A percentile compares a stretch with the other conserved stretches of the same genome.
Conservation (phyloP, 805 yeast species). For the Starmerella bombicola region DNA sequence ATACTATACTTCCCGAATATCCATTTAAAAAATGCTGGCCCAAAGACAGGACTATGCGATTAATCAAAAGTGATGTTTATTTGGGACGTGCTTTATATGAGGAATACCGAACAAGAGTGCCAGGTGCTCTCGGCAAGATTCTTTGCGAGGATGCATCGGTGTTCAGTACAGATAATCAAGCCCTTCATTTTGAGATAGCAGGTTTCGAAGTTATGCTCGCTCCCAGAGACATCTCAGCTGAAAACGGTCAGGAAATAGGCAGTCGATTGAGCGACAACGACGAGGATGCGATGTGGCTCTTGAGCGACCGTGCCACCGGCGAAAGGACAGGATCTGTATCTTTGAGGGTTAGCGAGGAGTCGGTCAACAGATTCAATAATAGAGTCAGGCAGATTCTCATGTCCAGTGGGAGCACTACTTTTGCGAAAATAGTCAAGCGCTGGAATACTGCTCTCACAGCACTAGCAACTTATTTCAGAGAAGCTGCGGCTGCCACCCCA, state of each 20-base stretch:
- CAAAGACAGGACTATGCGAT: slow-evolving; percentile 74
- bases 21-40: slow-evolving; percentile 66
- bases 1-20: slow-evolving; percentile 2
- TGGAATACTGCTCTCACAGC: slow-evolving; percentile 92
- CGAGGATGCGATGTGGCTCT: slow-evolving; percentile 83
- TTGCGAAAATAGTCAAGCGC: slow-evolving; percentile 82
- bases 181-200: slow-evolving; percentile 75
- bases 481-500: slow-evolving; percentile 79
- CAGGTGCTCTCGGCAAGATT: slow-evolving; percentile 56
- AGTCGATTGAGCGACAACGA: slow-evolving; percentile 25
- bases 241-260: slow-evolving; percentile 25
- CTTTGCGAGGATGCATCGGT: slow-evolving; percentile 83
- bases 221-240: slow-evolving; percentile 48
- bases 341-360: slow-evolving; percentile 70
- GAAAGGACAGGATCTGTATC: slow-evolving; percentile 84
- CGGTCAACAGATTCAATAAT: slow-evolving; percentile 66
- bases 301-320: slow-evolving; percentile 54
- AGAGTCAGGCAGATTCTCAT: slow-evolving; percentile 78
- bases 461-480: slow-evolving; percentile 79
- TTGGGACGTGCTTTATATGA: slow-evolving; percentile 85
- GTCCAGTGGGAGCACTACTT: slow-evolving; percentile 93
- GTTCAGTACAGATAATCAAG: slow-evolving; percentile 82
- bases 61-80: slow-evolving; percentile 82
- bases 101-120: slow-evolving; percentile 75
- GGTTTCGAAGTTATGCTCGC: slow-evolving; percentile 88